Evolutionary conservation across 1,284 basidiomycete genomes (phyloP).

Genomic region (Sporisorium sorghi): DNA sequence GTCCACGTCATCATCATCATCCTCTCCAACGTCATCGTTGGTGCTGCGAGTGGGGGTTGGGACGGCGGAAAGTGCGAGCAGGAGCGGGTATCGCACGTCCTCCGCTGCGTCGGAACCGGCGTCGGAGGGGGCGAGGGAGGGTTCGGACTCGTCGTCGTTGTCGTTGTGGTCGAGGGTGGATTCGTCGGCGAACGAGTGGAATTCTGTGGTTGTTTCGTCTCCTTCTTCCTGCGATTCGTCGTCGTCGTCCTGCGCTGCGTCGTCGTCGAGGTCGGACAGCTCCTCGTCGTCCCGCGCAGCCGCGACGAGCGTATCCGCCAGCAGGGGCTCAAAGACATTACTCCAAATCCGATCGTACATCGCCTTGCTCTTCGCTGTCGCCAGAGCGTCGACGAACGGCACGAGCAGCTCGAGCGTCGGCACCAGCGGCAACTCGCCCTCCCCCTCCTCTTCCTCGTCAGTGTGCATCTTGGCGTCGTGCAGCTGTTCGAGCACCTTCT

Average conservation of each 20-base stretch:
- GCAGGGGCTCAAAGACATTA: conserved; percentile 77
- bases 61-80: conserved; percentile 40
- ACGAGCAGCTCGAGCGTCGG: conserved; percentile 76
- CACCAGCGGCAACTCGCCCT: conserved; percentile 29
- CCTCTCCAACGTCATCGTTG: conserved; percentile 4
- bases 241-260: conserved; percentile 32
- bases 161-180: conserved; percentile 8
- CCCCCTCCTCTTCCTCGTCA: conserved; percentile 12
- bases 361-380: conserved; percentile 75
- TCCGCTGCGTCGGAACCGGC: not conserved
- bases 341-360: conserved; percentile 79
- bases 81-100: conserved; percentile 36
- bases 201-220: conserved; percentile 36
- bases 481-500: conserved; percentile 74
- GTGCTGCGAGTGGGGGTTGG: conserved; percentile 18
- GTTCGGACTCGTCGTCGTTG: conserved; percentile 22
- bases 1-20: conserved; percentile 15
- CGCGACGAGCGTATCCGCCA: conserved; percentile 51
- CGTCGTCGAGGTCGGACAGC: conserved; percentile 15
- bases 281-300: conserved; percentile 16
- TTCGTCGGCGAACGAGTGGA: conserved; percentile 46
- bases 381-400: conserved; percentile 79
- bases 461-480: conserved; percentile 1
- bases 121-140: conserved; percentile 3
- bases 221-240: conserved; percentile 35